Evolutionary conservation across 2,329 filamentous ascomycete genomes (phyloP).

Genomic region (Aaosphaeria arxii): DNA sequence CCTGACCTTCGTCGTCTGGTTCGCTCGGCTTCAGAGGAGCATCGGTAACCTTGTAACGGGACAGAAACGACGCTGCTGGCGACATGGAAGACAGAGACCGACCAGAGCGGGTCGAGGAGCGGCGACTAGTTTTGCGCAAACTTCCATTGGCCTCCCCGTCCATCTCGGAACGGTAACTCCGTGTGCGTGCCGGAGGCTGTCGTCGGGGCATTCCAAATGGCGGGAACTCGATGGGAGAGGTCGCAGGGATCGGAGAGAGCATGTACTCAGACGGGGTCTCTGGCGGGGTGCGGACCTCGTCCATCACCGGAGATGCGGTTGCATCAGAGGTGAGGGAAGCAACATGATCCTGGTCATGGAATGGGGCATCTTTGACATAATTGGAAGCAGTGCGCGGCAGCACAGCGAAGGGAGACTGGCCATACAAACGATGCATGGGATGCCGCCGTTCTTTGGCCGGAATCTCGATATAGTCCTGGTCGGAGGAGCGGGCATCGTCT

Average conservation of each 20-base stretch:
- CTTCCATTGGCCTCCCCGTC: conserved; percentile 26
- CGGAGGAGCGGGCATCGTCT: conserved; percentile 28
- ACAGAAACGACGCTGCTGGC: conserved; percentile 57
- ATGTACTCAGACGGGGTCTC: conserved; percentile 32
- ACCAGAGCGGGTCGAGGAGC: conserved; percentile 48
- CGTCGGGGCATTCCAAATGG: conserved; percentile 20
- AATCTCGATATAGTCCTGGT: conserved; percentile 31
- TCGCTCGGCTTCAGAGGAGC: conserved; percentile 42
- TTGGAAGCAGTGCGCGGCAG: conserved; percentile 21
- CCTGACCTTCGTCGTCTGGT: conserved; percentile 66
- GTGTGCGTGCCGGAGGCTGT: conserved; percentile 25
- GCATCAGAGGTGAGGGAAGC: conserved; percentile 43
- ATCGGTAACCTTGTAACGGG: conserved; percentile 46
- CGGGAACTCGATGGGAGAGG: conserved; percentile 37
- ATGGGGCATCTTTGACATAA: conserved; percentile 24
- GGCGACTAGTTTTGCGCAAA: conserved; percentile 33
- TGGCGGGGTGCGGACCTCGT: conserved; percentile 38
- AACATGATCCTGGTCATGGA: conserved; percentile 27
- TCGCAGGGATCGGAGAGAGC: conserved; percentile 30
- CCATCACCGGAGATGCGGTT: conserved; percentile 37
- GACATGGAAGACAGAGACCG: conserved; percentile 51
- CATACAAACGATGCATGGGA: conserved; percentile 18
- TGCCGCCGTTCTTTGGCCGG: conserved; percentile 18
- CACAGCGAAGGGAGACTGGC: conserved; percentile 32
- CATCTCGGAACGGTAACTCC: conserved; percentile 30